Evolutionary conservation across 1,284 basidiomycete genomes (phyloP), one percentile per base, ranked within the genome.

Genomic region (Ganoderma sinense): DNA sequence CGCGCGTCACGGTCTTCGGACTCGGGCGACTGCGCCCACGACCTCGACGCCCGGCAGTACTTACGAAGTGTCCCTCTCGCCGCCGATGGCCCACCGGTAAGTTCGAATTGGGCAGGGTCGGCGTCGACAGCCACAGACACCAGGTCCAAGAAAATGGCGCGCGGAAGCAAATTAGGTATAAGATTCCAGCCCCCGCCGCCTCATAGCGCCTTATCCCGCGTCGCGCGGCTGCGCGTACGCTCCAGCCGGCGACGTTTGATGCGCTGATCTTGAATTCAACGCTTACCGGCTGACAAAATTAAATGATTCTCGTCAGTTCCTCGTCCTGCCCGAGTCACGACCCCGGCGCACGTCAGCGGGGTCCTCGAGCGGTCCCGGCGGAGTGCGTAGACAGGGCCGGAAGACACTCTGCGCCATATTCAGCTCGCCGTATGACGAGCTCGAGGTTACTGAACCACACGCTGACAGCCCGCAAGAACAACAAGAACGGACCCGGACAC

Each of bases 251-350:
- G 36, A 36, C 36, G 31, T 18, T 31, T 56, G 29, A 56, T 56
- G 53, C 53, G 53, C 29, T 33, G 31, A 56, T 56, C 14, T 56
- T 29, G n/a, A 53, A 56, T 56, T 56, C 53, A 31, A 33, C 53
- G 53, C 48, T 56, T 56, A 56, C 2, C 53, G 53, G 53, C 14
- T 33, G 20, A 29, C 48, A 51, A 26, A 51, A 51, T 51, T 51
- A 14, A 51, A 26, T 26, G 48, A 51, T 51, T 23, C 48, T 51
- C 48, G 48, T 51, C 48, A 7, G 48, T 23, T 51, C 48, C 48
- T 51, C 48, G n/a, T 23, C 48, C 10, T 51, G 23, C 48, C 48
- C 48, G 48, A 51, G 11, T 51, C 26, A 26, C 48, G 29, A 31
- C 16, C 18, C 53, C 53, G 10, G 26, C 29, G 29, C 53, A 55